Evolutionary conservation across 345 rosid genomes (phyloP).

Genomic region (Eucalyptus grandis): DNA sequence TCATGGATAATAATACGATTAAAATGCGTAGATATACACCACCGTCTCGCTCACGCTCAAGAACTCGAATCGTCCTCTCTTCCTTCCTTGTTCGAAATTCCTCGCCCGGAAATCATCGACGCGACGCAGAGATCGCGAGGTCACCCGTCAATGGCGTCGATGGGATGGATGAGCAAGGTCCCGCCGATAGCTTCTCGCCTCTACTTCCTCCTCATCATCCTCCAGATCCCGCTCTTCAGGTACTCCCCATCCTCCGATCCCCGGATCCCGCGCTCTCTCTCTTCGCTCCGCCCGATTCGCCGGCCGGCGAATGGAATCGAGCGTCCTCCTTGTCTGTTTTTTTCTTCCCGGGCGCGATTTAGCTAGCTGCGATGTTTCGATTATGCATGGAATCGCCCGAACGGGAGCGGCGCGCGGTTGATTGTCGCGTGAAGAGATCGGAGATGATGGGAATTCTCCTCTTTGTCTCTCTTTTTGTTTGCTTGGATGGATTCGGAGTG

Average conservation of each 20-base stretch:
- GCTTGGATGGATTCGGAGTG: neutral
- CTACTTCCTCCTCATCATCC: conserved; percentile 67
- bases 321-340: neutral
- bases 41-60: neutral
- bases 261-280: neutral
- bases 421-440: neutral
- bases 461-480: neutral
- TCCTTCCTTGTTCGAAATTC: neutral
- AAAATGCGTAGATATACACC: neutral
- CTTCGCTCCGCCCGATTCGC: neutral
- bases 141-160: conserved; percentile 9
- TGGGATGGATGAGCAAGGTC: conserved; percentile 50
- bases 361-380: neutral
- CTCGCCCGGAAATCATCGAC: neutral
- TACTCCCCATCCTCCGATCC: neutral
- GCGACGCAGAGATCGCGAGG: conserved; percentile 1
- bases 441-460: neutral
- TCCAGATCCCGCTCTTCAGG: conserved; percentile 98
- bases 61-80: neutral
- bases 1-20: neutral
- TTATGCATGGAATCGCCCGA: neutral
- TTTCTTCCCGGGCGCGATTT: neutral
- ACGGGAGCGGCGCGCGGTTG: neutral
- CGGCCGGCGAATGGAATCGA: neutral
- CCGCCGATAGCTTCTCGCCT: conserved; percentile 47